Percentiles rank a stretch among this genome's conserved stretches.
phyloP scores from a whole-genome alignment of 169 alveolate genomes.

The Ichthyophthirius multifiliis region DNA sequence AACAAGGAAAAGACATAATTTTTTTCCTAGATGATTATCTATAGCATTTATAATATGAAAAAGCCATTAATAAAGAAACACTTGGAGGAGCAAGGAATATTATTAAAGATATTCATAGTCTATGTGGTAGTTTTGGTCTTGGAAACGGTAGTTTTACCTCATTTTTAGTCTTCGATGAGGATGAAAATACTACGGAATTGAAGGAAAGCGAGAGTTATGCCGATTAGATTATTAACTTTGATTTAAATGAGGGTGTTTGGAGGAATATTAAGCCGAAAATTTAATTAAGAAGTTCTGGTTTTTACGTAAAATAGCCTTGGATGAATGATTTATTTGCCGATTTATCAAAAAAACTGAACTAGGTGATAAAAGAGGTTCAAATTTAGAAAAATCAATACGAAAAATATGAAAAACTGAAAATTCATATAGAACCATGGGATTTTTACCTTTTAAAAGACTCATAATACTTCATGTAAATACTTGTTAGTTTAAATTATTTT shows the following conservation, averaged over 20 bases:
- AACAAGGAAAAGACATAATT: neutral
- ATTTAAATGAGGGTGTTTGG: neutral
- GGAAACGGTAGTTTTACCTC: neutral
- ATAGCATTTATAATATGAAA: neutral
- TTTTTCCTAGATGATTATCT: neutral
- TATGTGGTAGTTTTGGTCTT: neutral
- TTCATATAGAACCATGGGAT: slow-evolving; percentile 11
- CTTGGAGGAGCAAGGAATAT: neutral
- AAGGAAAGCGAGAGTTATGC: slow-evolving; percentile 2
- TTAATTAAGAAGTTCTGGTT: neutral
- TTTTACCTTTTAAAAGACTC: slow-evolving; percentile 2
- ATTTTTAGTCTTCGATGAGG: neutral
- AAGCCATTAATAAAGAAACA: neutral
- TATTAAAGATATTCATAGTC: neutral
- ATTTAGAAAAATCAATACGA: neutral
- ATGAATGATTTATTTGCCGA: neutral
- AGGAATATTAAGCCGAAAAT: neutral
- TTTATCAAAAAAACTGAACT: neutral
- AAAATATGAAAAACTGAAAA: neutral
- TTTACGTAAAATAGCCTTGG: neutral
- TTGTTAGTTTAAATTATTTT: neutral
- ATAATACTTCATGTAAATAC: neutral
- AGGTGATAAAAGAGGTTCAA: neutral
- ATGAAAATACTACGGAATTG: neutral
- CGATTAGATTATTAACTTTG: neutral